Percentiles rank a stretch among this genome's conserved stretches.
Evolutionary conservation across 139 green algal genomes (phyloP).

Genomic region (Coelastrella sp.): DNA sequence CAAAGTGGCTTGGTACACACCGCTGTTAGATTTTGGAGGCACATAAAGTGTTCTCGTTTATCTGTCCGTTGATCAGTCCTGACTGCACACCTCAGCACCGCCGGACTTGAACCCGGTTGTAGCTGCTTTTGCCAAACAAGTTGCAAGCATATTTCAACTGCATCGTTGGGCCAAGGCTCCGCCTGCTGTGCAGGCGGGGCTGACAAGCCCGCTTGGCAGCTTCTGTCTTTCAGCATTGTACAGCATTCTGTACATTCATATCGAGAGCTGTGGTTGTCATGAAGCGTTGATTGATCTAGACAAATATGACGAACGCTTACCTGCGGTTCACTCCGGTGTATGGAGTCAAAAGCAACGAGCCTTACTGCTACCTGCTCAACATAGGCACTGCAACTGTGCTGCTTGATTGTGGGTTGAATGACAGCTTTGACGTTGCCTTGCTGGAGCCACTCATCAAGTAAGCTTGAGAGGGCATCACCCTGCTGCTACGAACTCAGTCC

Average conservation of each 20-base stretch:
- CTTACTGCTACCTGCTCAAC: conserved; percentile 86
- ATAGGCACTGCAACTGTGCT: conserved; percentile 80
- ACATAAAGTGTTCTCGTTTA: too few species aligned
- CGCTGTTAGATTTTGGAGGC: too few species aligned
- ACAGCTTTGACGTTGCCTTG: conserved; percentile 67
- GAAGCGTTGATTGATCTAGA: background rate
- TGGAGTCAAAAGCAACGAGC: conserved; percentile 60
- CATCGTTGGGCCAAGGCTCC: background rate
- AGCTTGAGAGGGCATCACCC: background rate
- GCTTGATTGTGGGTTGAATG: conserved; percentile 95
- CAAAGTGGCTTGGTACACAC: too few species aligned
- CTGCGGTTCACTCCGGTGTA: conserved; percentile 72
- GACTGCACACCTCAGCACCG: background rate
- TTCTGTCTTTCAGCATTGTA: background rate
- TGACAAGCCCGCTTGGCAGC: background rate
- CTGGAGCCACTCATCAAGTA: conserved; percentile 68
- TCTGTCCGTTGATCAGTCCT: too few species aligned
- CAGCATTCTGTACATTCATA: background rate
- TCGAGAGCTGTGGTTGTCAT: too few species aligned
- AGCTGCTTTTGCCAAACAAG: background rate
- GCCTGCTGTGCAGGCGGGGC: conserved; percentile 13
- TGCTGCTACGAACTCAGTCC: background rate
- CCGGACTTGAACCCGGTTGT: too few species aligned
- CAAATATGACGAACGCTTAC: background rate
- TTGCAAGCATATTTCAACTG: background rate